Percentiles rank a stretch among this genome's conserved stretches.
Evolutionary conservation across 768 basidiomycete species (phyloP).

Genomic region (Serendipita sp.): DNA sequence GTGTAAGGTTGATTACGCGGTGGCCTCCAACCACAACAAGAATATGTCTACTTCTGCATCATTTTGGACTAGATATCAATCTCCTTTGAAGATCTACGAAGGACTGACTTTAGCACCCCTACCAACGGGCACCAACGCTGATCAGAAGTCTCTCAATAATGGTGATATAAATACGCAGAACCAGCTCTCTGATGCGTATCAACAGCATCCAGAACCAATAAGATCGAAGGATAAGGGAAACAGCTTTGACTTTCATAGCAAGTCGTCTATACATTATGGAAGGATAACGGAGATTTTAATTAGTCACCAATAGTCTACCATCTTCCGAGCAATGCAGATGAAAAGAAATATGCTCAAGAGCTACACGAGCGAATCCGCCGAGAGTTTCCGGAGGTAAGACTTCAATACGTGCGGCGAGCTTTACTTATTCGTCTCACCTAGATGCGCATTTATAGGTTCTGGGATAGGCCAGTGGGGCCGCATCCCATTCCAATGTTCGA

Average conservation of each 20-base stretch:
- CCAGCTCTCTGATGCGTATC: conserved; percentile 34
- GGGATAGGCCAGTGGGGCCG: conserved; percentile 49
- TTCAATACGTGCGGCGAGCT: neutral
- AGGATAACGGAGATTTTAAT: neutral
- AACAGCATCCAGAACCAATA: conserved; percentile 40
- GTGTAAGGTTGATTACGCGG: neutral
- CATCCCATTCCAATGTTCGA: conserved; percentile 62
- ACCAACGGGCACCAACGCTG: conserved; percentile 30
- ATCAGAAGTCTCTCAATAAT: conserved; percentile 43
- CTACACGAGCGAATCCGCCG: conserved; percentile 42
- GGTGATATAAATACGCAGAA: conserved; percentile 19
- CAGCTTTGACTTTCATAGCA: conserved; percentile 62
- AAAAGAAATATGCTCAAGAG: conserved; percentile 34
- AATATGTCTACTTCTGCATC: neutral
- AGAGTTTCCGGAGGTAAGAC: conserved; percentile 51
- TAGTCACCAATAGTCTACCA: conserved; percentile 37
- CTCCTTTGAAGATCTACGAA: neutral
- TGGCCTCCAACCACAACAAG: neutral
- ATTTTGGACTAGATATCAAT: neutral
- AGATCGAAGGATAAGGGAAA: conserved; percentile 27
- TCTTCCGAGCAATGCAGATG: conserved; percentile 28
- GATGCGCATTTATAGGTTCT: conserved; percentile 46
- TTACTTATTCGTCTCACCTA: conserved; percentile 14
- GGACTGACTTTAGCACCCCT: conserved; percentile 14
- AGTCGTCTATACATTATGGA: conserved; percentile 15